Percentiles rank a stretch among this genome's conserved stretches.
Conservation (phyloP, 768 basidiomycete species). For the Fomitopsis pulvina region DNA sequence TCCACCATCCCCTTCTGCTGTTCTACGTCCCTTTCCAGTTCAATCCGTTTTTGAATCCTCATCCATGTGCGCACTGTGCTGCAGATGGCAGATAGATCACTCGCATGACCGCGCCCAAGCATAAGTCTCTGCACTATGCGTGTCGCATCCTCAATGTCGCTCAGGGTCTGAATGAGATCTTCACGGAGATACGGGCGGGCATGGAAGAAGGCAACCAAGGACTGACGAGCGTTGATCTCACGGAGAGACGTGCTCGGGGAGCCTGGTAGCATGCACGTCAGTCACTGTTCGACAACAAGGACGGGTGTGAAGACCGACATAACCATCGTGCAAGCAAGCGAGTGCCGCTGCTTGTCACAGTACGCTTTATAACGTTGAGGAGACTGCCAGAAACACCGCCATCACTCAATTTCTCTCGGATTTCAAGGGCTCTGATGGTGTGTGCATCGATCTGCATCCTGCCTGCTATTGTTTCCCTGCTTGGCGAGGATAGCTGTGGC, state of each 20-base stretch:
- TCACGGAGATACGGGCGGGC: slow-evolving; percentile 52
- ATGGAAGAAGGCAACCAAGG: slow-evolving; percentile 69
- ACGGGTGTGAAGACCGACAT: slow-evolving; percentile 41
- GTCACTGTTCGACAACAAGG: neutral
- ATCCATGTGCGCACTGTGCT: slow-evolving; percentile 57
- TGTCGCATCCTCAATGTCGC: slow-evolving; percentile 58
- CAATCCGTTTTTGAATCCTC: slow-evolving; percentile 41
- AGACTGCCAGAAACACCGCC: slow-evolving; percentile 71
- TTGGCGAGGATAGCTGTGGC: slow-evolving; percentile 55
- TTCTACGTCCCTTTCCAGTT: slow-evolving; percentile 54
- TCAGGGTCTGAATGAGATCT: slow-evolving; percentile 52
- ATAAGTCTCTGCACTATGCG: slow-evolving; percentile 76
- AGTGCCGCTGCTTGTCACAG: slow-evolving; percentile 70
- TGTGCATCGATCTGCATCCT: slow-evolving; percentile 90
- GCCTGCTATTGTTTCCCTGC: slow-evolving; percentile 43
- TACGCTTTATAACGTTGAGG: slow-evolving; percentile 68
- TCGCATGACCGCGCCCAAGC: slow-evolving; percentile 57
- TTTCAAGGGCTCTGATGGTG: slow-evolving; percentile 85
- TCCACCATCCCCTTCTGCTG: slow-evolving; percentile 17
- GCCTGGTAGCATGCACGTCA: slow-evolving; percentile 36
- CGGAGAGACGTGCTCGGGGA: slow-evolving; percentile 73
- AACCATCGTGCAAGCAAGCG: slow-evolving; percentile 72
- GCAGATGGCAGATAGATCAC: slow-evolving; percentile 60
- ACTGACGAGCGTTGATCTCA: slow-evolving; percentile 71
- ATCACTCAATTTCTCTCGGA: slow-evolving; percentile 67